Percentiles rank a stretch among this genome's conserved stretches.
phyloP scores from a whole-genome alignment of 306 rosid species.

The Gleditsia sinensis region DNA sequence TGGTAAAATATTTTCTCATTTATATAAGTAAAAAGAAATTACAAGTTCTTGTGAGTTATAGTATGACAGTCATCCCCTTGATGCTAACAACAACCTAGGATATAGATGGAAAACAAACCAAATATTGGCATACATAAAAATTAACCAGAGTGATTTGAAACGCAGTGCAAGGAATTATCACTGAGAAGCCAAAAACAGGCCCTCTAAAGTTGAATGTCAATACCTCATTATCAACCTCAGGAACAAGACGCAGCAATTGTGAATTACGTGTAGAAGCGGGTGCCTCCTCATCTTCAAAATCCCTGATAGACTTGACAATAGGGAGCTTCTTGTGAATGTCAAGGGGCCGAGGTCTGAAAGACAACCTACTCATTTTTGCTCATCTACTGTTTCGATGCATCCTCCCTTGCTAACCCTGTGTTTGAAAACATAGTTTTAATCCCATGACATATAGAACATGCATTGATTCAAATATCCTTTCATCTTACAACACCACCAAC shows the following conservation, averaged over 20 bases:
- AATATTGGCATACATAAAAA: not conserved
- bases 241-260: constrained; percentile 49
- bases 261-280: constrained; percentile 58
- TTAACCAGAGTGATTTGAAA: constrained; percentile 9
- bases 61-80: constrained; percentile 13
- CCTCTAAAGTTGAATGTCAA: not conserved
- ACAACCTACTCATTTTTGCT: constrained; percentile 58
- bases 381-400: constrained; percentile 27
- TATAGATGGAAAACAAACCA: constrained; percentile 8
- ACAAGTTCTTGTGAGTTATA: constrained; percentile 15
- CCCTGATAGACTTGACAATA: constrained; percentile 58
- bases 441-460: not conserved
- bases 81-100: constrained; percentile 23
- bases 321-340: constrained; percentile 68
- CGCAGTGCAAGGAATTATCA: not conserved
- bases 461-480: not conserved
- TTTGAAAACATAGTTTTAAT: not conserved
- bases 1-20: not conserved
- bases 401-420: constrained; percentile 12
- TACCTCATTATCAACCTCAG: constrained; percentile 54
- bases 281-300: constrained; percentile 57
- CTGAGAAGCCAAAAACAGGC: not conserved
- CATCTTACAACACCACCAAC: not conserved
- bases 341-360: constrained; percentile 62
- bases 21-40: not conserved